Percentiles rank a stretch among this genome's conserved stretches.
phyloP scores from a whole-genome alignment of 2,329 filamentous ascomycete species.

The Phoma sp. region DNA sequence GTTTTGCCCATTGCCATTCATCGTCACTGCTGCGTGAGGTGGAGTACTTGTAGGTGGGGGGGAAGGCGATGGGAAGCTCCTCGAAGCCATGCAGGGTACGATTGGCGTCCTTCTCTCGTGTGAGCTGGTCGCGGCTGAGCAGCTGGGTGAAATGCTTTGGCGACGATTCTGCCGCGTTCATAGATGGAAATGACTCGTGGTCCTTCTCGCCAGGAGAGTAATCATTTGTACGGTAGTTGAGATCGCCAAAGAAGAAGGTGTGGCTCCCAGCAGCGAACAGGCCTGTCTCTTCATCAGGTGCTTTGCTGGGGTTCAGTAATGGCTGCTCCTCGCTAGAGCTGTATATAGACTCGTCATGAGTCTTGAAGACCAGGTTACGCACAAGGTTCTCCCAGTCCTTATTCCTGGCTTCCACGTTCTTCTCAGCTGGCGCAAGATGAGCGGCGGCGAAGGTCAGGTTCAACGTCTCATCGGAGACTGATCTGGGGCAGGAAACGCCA shows the following conservation, averaged over 20 bases:
- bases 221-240: constrained; percentile 89
- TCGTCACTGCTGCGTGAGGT: constrained; percentile 38
- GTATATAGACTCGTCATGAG: constrained; percentile 38
- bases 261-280: constrained; percentile 79
- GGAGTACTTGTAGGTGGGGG: constrained; percentile 92
- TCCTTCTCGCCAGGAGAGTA: constrained; percentile 66
- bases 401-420: constrained; percentile 75
- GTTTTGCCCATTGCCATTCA: constrained; percentile 74
- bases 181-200: constrained; percentile 66
- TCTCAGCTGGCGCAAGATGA: constrained; percentile 88
- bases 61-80: constrained; percentile 78
- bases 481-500: constrained; percentile 56
- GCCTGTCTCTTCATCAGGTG: constrained; percentile 57
- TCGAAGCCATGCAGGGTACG: constrained; percentile 77
- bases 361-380: constrained; percentile 75
- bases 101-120: constrained; percentile 69
- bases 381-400: constrained; percentile 88
- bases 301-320: constrained; percentile 31
- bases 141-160: constrained; percentile 69
- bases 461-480: constrained; percentile 52
- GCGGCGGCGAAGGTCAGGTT: constrained; percentile 86
- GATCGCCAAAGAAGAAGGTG: constrained; percentile 86
- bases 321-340: constrained; percentile 42
- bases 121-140: constrained; percentile 79
- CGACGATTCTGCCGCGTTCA: constrained; percentile 55